phyloP scores from a whole-genome alignment of 306 rosid species.

The Prunus salicina region DNA sequence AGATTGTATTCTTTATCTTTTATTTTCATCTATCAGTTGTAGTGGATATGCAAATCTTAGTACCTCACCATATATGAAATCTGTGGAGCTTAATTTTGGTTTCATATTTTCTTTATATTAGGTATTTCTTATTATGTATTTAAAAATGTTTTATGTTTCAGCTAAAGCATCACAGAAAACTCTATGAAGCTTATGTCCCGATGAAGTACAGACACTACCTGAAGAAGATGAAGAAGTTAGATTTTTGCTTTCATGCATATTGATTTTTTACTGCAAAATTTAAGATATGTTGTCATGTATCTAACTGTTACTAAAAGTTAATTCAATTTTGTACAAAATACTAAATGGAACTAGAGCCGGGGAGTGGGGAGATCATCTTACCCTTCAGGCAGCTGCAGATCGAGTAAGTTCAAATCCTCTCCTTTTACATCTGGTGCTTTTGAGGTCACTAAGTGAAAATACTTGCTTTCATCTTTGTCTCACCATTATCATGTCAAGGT shows the following conservation, averaged over 20 bases:
- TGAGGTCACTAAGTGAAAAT: neutral
- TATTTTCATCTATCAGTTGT: conserved; percentile 1
- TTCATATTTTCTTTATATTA: neutral
- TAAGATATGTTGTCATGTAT: conserved; percentile 18
- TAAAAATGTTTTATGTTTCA: conserved; percentile 26
- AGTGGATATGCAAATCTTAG: neutral
- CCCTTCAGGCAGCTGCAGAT: conserved; percentile 96
- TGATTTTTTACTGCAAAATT: conserved; percentile 29
- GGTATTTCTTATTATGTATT: neutral
- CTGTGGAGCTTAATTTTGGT: neutral
- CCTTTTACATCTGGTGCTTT: neutral
- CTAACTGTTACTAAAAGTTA: conserved; percentile 25
- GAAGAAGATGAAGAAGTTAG: conserved; percentile 90
- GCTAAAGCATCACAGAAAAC: conserved; percentile 75
- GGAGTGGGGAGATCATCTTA: conserved; percentile 99
- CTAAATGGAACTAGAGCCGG: conserved; percentile 65
- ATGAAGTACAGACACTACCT: conserved; percentile 81
- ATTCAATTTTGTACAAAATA: conserved; percentile 20
- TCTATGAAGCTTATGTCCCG: conserved; percentile 87
- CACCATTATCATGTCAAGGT: neutral
- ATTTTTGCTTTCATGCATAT: conserved; percentile 34
- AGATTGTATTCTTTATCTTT: neutral
- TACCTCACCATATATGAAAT: neutral
- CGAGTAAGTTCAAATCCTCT: conserved; percentile 49
- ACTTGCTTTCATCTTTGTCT: neutral